Evolutionary conservation across 164 flowering plant genomes (phyloP).

Genomic region (Platanus orientalis): DNA sequence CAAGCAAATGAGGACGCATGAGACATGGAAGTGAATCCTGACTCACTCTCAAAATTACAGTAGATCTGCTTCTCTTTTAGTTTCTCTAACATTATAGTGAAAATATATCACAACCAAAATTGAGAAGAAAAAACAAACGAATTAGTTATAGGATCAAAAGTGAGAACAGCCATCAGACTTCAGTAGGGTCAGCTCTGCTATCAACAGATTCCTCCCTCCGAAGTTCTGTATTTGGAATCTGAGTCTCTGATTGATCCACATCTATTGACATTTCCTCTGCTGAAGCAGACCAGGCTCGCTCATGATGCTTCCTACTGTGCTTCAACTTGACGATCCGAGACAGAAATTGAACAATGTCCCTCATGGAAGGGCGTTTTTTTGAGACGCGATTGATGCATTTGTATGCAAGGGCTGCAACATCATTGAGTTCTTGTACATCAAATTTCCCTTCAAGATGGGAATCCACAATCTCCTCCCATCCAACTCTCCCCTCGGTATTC

Average conservation of each 20-base stretch:
- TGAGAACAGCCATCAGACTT: constrained; percentile 24
- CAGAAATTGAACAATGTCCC: constrained; percentile 79
- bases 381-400: constrained; percentile 66
- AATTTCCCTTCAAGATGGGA: constrained; percentile 67
- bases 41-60: not conserved
- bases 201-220: constrained; percentile 59
- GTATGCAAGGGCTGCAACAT: constrained; percentile 72
- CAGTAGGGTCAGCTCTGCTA: constrained; percentile 40
- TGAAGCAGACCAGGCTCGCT: constrained; percentile 31
- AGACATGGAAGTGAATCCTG: constrained; percentile 8
- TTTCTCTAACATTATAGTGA: not conserved
- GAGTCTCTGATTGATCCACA: constrained; percentile 37
- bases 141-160: not conserved
- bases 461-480: constrained; percentile 95
- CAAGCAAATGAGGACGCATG: constrained; percentile 11
- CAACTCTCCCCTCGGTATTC: constrained; percentile 64
- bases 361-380: constrained; percentile 74
- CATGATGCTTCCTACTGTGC: constrained; percentile 46
- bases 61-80: constrained; percentile 1
- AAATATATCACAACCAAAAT: constrained; percentile 8
- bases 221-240: constrained; percentile 31
- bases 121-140: not conserved
- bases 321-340: constrained; percentile 48
- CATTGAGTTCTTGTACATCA: constrained; percentile 65
- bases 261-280: constrained; percentile 54